Conservation (phyloP, 2,329 filamentous ascomycete genomes). For the Fusarium sp. region DNA sequence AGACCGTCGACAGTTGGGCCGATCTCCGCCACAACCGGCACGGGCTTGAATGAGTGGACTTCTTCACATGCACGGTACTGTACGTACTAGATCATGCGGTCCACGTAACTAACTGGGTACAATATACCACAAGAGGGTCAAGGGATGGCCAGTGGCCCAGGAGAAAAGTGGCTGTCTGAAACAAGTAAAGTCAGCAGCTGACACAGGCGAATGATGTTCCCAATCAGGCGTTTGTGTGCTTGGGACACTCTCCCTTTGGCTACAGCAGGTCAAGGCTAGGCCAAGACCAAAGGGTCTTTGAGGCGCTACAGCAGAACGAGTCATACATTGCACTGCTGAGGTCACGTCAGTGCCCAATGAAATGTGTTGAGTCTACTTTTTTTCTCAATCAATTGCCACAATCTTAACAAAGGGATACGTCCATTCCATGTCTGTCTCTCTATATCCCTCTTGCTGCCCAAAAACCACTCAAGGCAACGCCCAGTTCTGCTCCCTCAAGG, state of each 20-base stretch:
- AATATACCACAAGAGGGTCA: neutral
- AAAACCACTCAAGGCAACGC: conserved; percentile 11
- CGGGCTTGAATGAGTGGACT: neutral
- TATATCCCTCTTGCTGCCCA: neutral
- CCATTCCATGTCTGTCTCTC: conserved; percentile 10
- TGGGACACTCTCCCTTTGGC: conserved; percentile 14
- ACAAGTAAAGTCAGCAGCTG: neutral
- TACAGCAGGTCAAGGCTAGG: neutral
- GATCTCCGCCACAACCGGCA: conserved; percentile 6
- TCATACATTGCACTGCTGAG: conserved; percentile 18
- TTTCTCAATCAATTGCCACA: neutral
- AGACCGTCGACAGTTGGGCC: neutral
- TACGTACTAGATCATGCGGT: conserved; percentile 15
- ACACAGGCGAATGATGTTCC: conserved; percentile 19
- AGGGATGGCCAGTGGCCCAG: neutral
- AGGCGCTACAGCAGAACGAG: conserved; percentile 10
- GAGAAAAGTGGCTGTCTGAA: conserved; percentile 17
- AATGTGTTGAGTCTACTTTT: neutral
- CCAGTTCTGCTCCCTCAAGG: conserved; percentile 34
- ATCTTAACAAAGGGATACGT: neutral
- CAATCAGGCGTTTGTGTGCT: conserved; percentile 7
- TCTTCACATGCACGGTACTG: conserved; percentile 7
- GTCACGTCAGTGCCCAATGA: conserved; percentile 8
- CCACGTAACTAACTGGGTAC: neutral
- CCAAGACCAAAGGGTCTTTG: neutral